Evolutionary conservation across 495 filamentous ascomycete genomes (phyloP).

Genomic region (Annulohypoxylon nitens): DNA sequence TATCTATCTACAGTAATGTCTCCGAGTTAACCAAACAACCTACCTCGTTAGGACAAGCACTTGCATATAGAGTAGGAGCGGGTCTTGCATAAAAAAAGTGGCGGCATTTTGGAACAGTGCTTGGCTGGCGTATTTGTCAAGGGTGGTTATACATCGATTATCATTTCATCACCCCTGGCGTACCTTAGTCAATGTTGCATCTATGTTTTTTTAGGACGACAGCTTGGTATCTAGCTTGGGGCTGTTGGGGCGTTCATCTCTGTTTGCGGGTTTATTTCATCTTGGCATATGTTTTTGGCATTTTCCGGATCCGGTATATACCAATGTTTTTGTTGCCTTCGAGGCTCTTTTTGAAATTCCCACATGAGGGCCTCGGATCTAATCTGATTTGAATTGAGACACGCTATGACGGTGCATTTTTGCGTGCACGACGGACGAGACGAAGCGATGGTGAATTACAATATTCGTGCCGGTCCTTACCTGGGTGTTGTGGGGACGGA

Average conservation of each 20-base stretch:
- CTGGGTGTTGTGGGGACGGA: background rate
- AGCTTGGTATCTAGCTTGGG: slow-evolving; percentile 6
- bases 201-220: slow-evolving; percentile 23
- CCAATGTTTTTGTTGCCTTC: slow-evolving; percentile 22
- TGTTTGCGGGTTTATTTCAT: slow-evolving; percentile 16
- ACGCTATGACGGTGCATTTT: background rate
- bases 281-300: slow-evolving; percentile 39
- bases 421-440: background rate
- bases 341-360: background rate
- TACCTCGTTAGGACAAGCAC: slow-evolving; percentile 33
- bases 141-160: slow-evolving; percentile 15
- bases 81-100: slow-evolving; percentile 46
- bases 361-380: background rate
- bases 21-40: slow-evolving; percentile 1
- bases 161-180: slow-evolving; percentile 28
- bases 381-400: background rate
- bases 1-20: slow-evolving; percentile 41
- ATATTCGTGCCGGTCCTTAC: slow-evolving; percentile 15
- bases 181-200: slow-evolving; percentile 18
- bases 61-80: slow-evolving; percentile 45
- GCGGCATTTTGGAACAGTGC: slow-evolving; percentile 29
- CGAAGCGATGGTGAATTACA: slow-evolving; percentile 13
- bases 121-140: slow-evolving; percentile 39
- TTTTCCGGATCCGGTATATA: slow-evolving; percentile 49
- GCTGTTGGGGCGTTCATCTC: slow-evolving; percentile 24